Base-by-base conservation (phyloP, 1,284 basidiomycete species). In the Puccinia triticina region DNA sequence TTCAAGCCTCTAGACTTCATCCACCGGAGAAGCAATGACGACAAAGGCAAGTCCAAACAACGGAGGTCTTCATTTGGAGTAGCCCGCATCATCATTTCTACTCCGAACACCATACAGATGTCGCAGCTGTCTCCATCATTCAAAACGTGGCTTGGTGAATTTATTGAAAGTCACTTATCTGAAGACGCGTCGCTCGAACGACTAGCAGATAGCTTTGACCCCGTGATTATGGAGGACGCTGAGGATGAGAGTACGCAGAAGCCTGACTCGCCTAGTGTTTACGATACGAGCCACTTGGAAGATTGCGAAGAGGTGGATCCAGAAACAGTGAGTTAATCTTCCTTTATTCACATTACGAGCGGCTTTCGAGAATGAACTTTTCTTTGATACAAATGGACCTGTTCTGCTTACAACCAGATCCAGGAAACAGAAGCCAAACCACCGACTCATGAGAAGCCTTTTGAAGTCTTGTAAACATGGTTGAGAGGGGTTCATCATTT, bases 371-470 rank as follows among this genome's bases (percentile, higher is more conserved):
- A 26, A 21, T 21, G 48, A 50, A 50, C 18, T 14, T 50, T 50
- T 18, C 48, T 18, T 46, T 46, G 43, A 46, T n/a, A n/a, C n/a
- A n/a, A 43, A 43, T 43, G 40, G 4, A 12, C 8, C 48, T 21
- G 8, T 46, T 46, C 43, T 46, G 43, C 43, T 50, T 50, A 16
- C 8, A 50, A 50, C 3, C 48, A 14, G 18, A 50, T 50, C 16
- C 2, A 14, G 48, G 18, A 7, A 50, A 3, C 14, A 7, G 48
- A 50, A 18, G 18, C 8, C 18, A 12, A 43, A 7, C 12, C 40
- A 12, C 12, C 40, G 84, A 84, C 66, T 34, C 83, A 53, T 53
- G 16, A 53, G 50, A n/a, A 53, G 50, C 50, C 26, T 10, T 57
- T n/a, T n/a, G 55, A 29, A 14, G 48, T 21, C 2, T 16, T 18